phyloP scores from a whole-genome alignment of 257 asterid species.

The Scutellaria barbata region DNA sequence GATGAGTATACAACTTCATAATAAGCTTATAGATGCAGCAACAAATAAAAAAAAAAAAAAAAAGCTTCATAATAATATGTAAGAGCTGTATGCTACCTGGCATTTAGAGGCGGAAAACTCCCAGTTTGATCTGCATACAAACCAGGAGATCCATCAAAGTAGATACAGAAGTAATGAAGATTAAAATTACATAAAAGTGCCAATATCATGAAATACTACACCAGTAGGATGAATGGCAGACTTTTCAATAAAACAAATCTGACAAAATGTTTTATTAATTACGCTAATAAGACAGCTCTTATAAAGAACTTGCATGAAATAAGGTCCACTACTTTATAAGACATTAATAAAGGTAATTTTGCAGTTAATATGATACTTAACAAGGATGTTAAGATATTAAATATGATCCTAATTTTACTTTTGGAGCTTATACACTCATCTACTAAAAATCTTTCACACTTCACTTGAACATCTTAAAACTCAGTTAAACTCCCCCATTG shows the following conservation, averaged over 20 bases:
- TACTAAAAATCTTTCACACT: not conserved
- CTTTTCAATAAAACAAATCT: constrained; percentile 9
- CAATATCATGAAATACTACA: constrained; percentile 8
- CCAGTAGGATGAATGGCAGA: constrained; percentile 15
- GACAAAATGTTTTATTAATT: not conserved
- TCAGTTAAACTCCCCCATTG: not conserved
- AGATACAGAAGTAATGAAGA: not conserved
- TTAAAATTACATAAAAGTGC: constrained; percentile 18
- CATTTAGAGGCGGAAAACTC: constrained; percentile 50
- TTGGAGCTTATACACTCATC: constrained; percentile 5
- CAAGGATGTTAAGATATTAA: not conserved
- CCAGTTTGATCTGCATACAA: constrained; percentile 62
- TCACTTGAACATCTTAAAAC: not conserved
- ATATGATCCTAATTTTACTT: not conserved
- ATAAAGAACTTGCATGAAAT: too few species aligned
- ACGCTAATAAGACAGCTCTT: constrained; percentile 6
- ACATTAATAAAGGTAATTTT: not conserved
- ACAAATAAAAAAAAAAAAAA: not conserved
- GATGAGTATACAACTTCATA: constrained; percentile 13
- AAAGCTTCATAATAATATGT: constrained; percentile 18
- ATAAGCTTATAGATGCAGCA: constrained; percentile 14
- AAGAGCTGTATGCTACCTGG: constrained; percentile 48
- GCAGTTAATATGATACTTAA: not conserved
- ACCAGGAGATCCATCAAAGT: constrained; percentile 30
- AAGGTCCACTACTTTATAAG: too few species aligned